Evolutionary conservation across 352 stramenopile genomes (phyloP).

Genomic region (Globisporangium ultimum): DNA sequence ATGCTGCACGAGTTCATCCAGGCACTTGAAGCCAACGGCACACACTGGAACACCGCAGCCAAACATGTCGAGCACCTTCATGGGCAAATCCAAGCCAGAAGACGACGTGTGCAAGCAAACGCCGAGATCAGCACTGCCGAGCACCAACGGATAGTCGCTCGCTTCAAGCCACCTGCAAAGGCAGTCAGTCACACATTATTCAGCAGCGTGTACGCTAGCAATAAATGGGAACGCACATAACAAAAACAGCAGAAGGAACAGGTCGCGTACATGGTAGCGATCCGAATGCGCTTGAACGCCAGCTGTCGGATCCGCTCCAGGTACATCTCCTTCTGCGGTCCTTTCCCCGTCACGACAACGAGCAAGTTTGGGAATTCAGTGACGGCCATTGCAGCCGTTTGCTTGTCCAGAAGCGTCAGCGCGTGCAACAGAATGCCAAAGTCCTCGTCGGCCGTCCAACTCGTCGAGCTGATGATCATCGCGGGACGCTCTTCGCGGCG

Average conservation of each 20-base stretch:
- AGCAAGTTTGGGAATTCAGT: conserved; percentile 80
- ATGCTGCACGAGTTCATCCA: conserved; percentile 97
- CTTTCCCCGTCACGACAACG: conserved; percentile 98
- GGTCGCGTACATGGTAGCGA: conserved; percentile 76
- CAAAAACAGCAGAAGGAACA: neutral
- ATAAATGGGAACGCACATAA: neutral
- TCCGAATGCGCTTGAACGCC: conserved; percentile 71
- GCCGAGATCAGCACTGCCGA: conserved; percentile 94
- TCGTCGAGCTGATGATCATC: conserved; percentile 94
- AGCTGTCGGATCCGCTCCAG: conserved; percentile 74
- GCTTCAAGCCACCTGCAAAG: conserved; percentile 92
- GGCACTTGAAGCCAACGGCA: conserved; percentile 93
- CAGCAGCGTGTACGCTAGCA: too few relatives aligned
- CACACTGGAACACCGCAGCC: conserved; percentile 96
- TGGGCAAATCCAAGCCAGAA: conserved; percentile 97
- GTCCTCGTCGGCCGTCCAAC: conserved; percentile 99
- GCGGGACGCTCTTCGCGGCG: conserved; percentile 54
- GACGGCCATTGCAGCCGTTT: conserved; percentile 31
- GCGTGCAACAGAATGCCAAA: conserved; percentile 96
- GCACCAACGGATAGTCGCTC: conserved; percentile 94
- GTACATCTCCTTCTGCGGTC: conserved; percentile 92
- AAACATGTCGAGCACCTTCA: conserved; percentile 99
- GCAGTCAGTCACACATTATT: neutral
- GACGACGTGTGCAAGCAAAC: conserved; percentile 99
- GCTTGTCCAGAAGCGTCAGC: conserved; percentile 71